Evolutionary conservation across 148 eudicot genomes (phyloP).

Genomic region (Gaultheria prostrata): DNA sequence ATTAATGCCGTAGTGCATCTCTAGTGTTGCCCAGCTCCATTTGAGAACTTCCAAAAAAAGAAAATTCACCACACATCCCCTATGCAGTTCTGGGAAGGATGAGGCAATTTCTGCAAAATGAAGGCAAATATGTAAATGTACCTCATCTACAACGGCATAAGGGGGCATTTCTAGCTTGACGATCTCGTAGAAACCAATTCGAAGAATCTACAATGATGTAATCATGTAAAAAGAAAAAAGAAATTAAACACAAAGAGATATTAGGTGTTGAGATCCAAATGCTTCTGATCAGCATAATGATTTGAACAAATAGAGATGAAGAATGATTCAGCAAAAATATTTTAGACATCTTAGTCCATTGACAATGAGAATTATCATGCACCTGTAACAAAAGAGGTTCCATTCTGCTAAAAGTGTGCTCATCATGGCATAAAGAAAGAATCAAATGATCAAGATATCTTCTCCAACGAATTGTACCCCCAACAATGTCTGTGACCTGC

Average conservation of each 20-base stretch:
- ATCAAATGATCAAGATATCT: constrained; percentile 91
- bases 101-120: neutral
- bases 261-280: neutral
- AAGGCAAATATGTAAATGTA: constrained; percentile 15
- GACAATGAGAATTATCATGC: constrained; percentile 1
- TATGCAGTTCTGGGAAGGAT: neutral
- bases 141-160: constrained; percentile 97
- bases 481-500: constrained; percentile 90
- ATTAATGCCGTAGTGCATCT: neutral
- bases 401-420: constrained; percentile 58
- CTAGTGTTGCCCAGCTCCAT: neutral
- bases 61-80: constrained; percentile 4
- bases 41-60: neutral
- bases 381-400: constrained; percentile 98
- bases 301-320: neutral
- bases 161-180: constrained; percentile 87
- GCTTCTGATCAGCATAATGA: neutral
- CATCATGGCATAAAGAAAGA: constrained; percentile 67
- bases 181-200: constrained; percentile 89
- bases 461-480: constrained; percentile 95
- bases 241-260: neutral
- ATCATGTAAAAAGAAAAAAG: neutral
- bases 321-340: neutral
- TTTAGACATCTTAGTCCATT: neutral
- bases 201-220: constrained; percentile 59